Base-by-base conservation (phyloP, 441 rosid species). In the Theobroma grandiflorum region DNA sequence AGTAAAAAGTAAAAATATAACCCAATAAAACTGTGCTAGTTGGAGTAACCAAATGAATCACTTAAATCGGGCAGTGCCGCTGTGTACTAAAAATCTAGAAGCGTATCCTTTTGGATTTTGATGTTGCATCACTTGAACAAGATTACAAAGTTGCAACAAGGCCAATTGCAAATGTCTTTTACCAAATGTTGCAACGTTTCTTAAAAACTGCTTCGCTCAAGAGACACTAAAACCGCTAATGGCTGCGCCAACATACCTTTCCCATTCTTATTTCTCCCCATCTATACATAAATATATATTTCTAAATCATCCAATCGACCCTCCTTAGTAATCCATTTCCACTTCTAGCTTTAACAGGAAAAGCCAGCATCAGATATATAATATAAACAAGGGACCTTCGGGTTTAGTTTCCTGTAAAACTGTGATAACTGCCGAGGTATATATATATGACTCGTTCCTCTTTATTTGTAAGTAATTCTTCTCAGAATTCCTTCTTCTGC, bases 161-260 rank as follows among this genome's bases (percentile, higher is more conserved):
- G 12, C 35, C 31, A 6, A 22, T 59, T 59, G 1, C 6, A n/a
- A 6, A 8, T 8, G 38, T 8, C 42, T 31, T 33, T 52, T 2
- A 6, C 67, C 67, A 62, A 8, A 62, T 33, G 67, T 62, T 40
- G 66, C 77, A 26, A 38, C 77, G 65, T 73, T 73, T 53, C 47
- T 52, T 9, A 9, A 72, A 53, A 73, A 73, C 77, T 57, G 52
- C 40, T 26, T n/a, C 15, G 18, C 26, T 26, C 20, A 45, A 47
- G 42, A 49, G 42, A 35, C 61, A 6, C 31, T 16, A 4, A 71
- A 71, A 71, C 75, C 31, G 75, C n/a, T 15, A 49, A 49, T 33
- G 6, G 38, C 65, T 4, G 40, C n/a, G 16, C 8, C 40, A 4
- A 5, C 6, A 2, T 31, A 26, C 35, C 53, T 43, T 67, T 66